These are phyloP conservation scores for Neoarthrinium moseri DNA, from an alignment of 2,329 filamentous ascomycete genomes.

Conservation along the genomic window DNA sequence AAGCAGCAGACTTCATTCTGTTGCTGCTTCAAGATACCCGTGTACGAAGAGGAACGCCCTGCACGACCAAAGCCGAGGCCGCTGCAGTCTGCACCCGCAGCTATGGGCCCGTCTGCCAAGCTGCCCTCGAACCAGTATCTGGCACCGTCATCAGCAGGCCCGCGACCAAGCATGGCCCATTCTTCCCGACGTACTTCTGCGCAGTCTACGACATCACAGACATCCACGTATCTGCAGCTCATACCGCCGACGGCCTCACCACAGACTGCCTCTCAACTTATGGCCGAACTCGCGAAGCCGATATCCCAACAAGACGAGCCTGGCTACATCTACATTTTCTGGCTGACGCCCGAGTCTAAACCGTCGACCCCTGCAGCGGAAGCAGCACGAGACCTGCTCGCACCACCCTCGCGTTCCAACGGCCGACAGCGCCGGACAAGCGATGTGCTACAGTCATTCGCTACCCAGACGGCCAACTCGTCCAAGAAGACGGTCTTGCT, in stretches of 20 bases:
- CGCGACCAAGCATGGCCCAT: slow-evolving; percentile 22
- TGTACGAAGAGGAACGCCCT: slow-evolving; percentile 40
- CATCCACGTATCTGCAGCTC: slow-evolving; percentile 56
- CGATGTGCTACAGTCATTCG: slow-evolving; percentile 54
- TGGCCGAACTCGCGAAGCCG: slow-evolving; percentile 74
- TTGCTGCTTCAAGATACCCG: slow-evolving; percentile 52
- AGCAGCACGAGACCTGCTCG: slow-evolving; percentile 57
- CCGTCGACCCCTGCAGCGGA: slow-evolving; percentile 54
- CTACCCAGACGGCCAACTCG: slow-evolving; percentile 25
- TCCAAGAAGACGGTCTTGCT: slow-evolving; percentile 62
- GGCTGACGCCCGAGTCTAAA: slow-evolving; percentile 72
- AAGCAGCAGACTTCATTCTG: slow-evolving; percentile 39
- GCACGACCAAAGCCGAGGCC: slow-evolving; percentile 46
- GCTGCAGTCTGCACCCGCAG: slow-evolving; percentile 35
- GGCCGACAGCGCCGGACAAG: slow-evolving; percentile 46
- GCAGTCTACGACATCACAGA: slow-evolving; percentile 29
- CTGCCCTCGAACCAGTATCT: slow-evolving; percentile 26
- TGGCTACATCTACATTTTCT: slow-evolving; percentile 99
- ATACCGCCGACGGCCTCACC: slow-evolving; percentile 69
- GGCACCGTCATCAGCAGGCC: slow-evolving; percentile 21
- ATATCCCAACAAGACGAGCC: slow-evolving; percentile 73
- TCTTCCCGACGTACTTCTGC: slow-evolving; percentile 23
- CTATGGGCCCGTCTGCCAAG: slow-evolving; percentile 26
- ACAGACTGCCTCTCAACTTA: slow-evolving; percentile 66
- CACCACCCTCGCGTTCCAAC: slow-evolving; percentile 42